These are phyloP conservation scores for Hondaea fermentalgiana DNA, from an alignment of 108 stramenopile genomes.

Conservation along the genomic window DNA sequence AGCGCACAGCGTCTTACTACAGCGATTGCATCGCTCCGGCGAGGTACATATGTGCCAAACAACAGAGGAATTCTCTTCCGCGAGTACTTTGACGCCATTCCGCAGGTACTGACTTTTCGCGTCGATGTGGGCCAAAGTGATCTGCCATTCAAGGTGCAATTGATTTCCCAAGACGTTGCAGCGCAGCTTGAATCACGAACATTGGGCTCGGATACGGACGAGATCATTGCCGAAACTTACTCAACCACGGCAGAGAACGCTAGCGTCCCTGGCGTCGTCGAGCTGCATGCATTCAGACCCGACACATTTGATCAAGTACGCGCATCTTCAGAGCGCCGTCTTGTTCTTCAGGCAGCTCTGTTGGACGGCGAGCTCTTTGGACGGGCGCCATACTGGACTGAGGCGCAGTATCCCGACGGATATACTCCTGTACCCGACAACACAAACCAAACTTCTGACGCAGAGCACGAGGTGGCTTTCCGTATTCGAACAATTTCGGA, in stretches of 20 bases:
- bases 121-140: neutral
- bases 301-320: neutral
- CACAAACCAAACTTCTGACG: neutral
- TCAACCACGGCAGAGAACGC: neutral
- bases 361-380: neutral
- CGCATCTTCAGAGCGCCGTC: neutral
- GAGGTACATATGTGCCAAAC: neutral
- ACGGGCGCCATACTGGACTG: neutral
- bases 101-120: neutral
- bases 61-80: neutral
- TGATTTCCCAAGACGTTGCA: neutral
- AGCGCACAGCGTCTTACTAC: neutral
- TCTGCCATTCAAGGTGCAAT: neutral
- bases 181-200: neutral
- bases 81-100: neutral
- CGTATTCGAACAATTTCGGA: neutral
- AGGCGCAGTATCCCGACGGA: neutral
- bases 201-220: neutral
- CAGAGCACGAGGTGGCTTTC: neutral
- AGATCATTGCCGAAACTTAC: neutral
- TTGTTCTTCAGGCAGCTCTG: neutral
- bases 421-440: neutral
- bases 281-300: neutral
- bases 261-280: neutral
- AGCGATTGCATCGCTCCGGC: neutral